Conservation (phyloP, 2,329 filamentous ascomycete genomes). For the Hypoxylon rubiginosum region DNA sequence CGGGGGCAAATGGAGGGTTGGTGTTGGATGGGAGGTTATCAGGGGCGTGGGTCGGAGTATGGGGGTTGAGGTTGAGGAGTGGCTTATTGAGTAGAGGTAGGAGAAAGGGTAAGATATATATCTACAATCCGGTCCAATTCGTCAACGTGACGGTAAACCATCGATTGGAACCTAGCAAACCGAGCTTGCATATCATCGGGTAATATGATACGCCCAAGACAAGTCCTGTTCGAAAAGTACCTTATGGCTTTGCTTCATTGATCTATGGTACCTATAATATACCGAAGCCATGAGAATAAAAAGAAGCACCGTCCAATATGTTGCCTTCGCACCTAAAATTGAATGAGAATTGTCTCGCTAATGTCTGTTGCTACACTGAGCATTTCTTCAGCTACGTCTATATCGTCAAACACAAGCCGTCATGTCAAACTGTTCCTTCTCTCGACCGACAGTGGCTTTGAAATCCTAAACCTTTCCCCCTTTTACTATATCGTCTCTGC, state of each 20-base stretch:
- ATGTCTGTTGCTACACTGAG: slow-evolving; percentile 10
- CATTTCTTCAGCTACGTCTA: slow-evolving; percentile 8
- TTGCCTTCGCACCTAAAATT: slow-evolving; percentile 14
- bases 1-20: slow-evolving; percentile 81
- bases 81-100: slow-evolving; percentile 70
- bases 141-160: neutral
- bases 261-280: slow-evolving; percentile 22
- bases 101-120: slow-evolving; percentile 6
- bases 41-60: slow-evolving; percentile 78
- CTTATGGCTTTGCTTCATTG: slow-evolving; percentile 3
- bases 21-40: slow-evolving; percentile 83
- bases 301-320: slow-evolving; percentile 10
- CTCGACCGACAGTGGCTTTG: neutral
- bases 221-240: slow-evolving; percentile 6
- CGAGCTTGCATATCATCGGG: neutral
- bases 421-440: slow-evolving; percentile 4
- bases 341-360: slow-evolving; percentile 4
- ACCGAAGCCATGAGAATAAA: slow-evolving; percentile 19
- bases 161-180: neutral
- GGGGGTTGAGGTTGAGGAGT: slow-evolving; percentile 84
- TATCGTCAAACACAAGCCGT: neutral
- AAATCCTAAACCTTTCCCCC: neutral
- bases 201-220: neutral
- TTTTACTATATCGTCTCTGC: neutral
- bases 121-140: neutral